Evolutionary conservation across 805 yeast species (phyloP), one percentile per base, ranked within the genome.

Genomic region (Schwanniomyces sp.): DNA sequence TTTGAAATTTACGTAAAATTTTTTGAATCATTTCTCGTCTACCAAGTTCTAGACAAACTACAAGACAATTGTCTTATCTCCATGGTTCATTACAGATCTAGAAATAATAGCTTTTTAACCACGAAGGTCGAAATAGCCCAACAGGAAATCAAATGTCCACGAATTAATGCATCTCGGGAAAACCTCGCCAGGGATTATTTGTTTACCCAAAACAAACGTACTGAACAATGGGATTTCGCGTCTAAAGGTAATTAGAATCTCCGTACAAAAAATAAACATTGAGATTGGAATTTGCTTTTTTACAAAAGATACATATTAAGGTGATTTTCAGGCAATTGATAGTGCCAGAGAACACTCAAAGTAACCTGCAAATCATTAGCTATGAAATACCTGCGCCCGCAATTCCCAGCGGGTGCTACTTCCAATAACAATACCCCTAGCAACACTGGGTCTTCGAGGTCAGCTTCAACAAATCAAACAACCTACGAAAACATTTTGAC

Each of bases 371-470:
- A 32, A 32, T 18, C 21, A 7, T 18, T 41, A 17, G 37, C 43
- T 41, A 50, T 55, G 57, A 52, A 52, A 26, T 47, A 51, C 43
- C 60, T 41, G 60, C 66, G 63, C 61, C 64, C 64, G 60, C 64
- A 53, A 39, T 21, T 52, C 14, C 41, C 51, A 48, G 62, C 60
- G 57, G 61, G 60, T 49, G 57, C 62, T 14, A 46, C 34, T 34
- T 32, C 49, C 7, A 49, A 30, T 21, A 32, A 14, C 17, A 39
- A 30, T 26, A 40, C 52, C 10, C 47, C 50, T n/a, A 41, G 50
- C 16, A 44, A 46, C 44, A 39, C 44, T 32, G 41, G 40, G 4
- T 30, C 37, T 26, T 36, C 45, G 12, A 39, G 49, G 34, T 43
- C 48, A 12, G 42, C 34, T 36, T 46, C 50, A 29, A 49, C 52